These are phyloP conservation scores for Asterophora parasitica DNA, from an alignment of 768 basidiomycete species.

Conservation along the genomic window DNA sequence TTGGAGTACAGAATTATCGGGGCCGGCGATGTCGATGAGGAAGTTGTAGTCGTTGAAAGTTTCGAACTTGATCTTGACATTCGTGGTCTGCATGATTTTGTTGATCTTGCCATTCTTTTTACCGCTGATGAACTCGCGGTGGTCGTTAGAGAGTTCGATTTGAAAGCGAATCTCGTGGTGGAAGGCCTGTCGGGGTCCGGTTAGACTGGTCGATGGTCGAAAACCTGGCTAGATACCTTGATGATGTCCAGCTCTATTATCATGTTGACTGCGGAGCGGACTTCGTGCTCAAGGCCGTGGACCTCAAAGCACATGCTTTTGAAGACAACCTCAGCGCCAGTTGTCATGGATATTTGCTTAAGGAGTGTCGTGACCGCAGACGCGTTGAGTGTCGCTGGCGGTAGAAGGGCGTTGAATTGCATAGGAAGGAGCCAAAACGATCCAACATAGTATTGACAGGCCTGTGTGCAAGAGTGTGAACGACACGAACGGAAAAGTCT, in stretches of 20 bases:
- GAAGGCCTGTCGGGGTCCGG: conserved; percentile 55
- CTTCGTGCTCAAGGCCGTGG: conserved; percentile 90
- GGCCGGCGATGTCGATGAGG: conserved; percentile 86
- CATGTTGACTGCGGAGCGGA: conserved; percentile 78
- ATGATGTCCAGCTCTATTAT: conserved; percentile 89
- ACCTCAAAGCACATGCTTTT: conserved; percentile 98
- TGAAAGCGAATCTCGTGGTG: conserved; percentile 98
- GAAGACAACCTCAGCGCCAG: conserved; percentile 93
- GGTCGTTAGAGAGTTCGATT: conserved; percentile 95
- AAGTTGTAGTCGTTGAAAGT: conserved; percentile 97
- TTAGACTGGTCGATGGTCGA: background rate
- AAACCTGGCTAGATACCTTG: conserved; percentile 51
- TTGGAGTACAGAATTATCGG: conserved; percentile 78
- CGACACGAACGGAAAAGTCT: background rate
- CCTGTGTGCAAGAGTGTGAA: conserved; percentile 40
- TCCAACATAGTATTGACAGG: conserved; percentile 94
- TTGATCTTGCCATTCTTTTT: conserved; percentile 99
- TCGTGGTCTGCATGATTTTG: conserved; percentile 97
- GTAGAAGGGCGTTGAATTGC: conserved; percentile 88
- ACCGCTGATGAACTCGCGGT: conserved; percentile 96
- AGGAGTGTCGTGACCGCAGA: conserved; percentile 80
- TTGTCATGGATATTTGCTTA: conserved; percentile 79
- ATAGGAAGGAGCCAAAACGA: conserved; percentile 95
- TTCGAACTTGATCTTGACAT: conserved; percentile 98
- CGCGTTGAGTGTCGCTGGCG: conserved; percentile 75